Percentiles rank a stretch among this genome's conserved stretches.
Conservation (phyloP, 2,329 filamentous ascomycete genomes). For the Sordariomycetes sp. region DNA sequence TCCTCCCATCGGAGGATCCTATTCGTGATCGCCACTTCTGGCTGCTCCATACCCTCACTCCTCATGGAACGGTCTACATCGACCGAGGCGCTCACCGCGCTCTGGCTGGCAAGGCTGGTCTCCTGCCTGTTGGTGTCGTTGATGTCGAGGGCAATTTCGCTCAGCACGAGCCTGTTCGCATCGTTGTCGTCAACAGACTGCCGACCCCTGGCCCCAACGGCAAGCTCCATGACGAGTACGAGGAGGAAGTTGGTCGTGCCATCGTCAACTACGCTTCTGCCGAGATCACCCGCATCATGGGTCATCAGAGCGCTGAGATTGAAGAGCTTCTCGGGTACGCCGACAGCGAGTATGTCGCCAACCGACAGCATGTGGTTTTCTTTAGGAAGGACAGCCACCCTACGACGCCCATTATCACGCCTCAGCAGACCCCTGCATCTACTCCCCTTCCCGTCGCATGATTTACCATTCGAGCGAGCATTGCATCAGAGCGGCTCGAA, state of each 20-base stretch:
- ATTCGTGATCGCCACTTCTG: constrained; percentile 95
- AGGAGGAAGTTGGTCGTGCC: constrained; percentile 73
- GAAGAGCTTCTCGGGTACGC: constrained; percentile 75
- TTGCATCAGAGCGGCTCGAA: too few relatives aligned
- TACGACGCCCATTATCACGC: constrained; percentile 31
- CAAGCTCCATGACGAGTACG: constrained; percentile 39
- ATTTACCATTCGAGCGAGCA: too few relatives aligned
- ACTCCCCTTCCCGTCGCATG: too few relatives aligned
- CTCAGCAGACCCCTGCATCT: neutral
- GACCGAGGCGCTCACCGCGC: constrained; percentile 82
- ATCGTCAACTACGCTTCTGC: constrained; percentile 86
- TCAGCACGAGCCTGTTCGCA: constrained; percentile 83
- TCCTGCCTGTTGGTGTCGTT: constrained; percentile 84
- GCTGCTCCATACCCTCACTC: constrained; percentile 85
- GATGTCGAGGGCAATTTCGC: constrained; percentile 83
- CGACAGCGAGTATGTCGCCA: constrained; percentile 87
- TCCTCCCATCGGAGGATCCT: constrained; percentile 74
- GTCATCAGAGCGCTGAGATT: constrained; percentile 75
- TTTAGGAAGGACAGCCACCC: constrained; percentile 47
- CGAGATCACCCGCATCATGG: constrained; percentile 79
- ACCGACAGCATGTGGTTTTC: constrained; percentile 81
- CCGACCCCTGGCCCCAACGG: constrained; percentile 28
- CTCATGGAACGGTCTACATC: constrained; percentile 87
- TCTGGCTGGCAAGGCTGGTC: constrained; percentile 71
- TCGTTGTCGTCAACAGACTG: constrained; percentile 67